A percentile compares a stretch with the other conserved stretches of the same genome.
Conservation (phyloP, 1,284 basidiomycete species). For the Hypsizygus ulmarius region DNA sequence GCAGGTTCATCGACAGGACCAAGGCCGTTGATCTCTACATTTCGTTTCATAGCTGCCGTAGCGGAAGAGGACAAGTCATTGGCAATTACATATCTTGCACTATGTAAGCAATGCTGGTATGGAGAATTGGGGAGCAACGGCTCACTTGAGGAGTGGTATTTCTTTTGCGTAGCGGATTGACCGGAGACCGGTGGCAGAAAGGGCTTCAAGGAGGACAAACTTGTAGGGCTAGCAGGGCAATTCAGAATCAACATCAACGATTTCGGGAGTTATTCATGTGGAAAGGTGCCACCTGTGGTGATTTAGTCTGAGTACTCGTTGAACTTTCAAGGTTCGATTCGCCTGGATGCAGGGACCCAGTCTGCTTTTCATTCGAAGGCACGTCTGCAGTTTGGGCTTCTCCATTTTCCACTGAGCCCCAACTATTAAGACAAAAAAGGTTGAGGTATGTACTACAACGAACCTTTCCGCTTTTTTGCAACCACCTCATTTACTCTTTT, state of each 20-base stretch:
- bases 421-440: neutral
- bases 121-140: conserved; percentile 16
- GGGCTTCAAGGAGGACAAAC: conserved; percentile 88
- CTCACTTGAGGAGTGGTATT: conserved; percentile 85
- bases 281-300: conserved; percentile 23
- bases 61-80: conserved; percentile 91
- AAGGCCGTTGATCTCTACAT: conserved; percentile 87
- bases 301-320: conserved; percentile 1
- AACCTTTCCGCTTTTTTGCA: conserved; percentile 32
- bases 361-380: neutral
- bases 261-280: conserved; percentile 3
- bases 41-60: conserved; percentile 83
- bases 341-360: neutral
- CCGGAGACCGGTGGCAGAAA: conserved; percentile 93
- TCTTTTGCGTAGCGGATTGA: conserved; percentile 98
- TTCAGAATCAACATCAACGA: conserved; percentile 32
- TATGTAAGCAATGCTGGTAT: conserved; percentile 11
- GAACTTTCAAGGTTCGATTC: conserved; percentile 6
- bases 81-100: conserved; percentile 79
- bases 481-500: conserved; percentile 26
- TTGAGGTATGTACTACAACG: conserved; percentile 4
- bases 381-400: conserved; percentile 3
- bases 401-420: conserved; percentile 13
- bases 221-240: conserved; percentile 45
- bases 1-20: conserved; percentile 29